These are phyloP conservation scores for Alternaria longipes DNA, from an alignment of 2,329 filamentous ascomycete species.

Conservation along the genomic window DNA sequence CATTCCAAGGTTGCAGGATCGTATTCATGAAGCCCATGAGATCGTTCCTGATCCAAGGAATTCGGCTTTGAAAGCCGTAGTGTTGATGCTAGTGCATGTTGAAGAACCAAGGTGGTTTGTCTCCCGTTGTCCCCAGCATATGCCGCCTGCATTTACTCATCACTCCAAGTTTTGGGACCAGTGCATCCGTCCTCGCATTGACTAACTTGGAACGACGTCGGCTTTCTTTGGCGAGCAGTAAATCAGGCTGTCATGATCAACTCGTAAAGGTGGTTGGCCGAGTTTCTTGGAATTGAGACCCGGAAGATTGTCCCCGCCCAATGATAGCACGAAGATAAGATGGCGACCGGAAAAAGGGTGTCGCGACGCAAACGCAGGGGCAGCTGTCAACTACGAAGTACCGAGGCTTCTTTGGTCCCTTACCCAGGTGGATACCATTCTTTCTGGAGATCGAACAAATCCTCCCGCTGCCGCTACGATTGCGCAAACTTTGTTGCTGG, in stretches of 20 bases:
- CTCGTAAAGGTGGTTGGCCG: constrained; percentile 6
- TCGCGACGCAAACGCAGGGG: not conserved
- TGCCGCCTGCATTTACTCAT: not conserved
- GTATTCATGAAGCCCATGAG: not conserved
- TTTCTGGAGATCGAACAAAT: constrained; percentile 10
- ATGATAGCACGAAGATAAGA: not conserved
- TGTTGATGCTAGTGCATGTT: not conserved
- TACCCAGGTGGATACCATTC: constrained; percentile 9
- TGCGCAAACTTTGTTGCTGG: constrained; percentile 2
- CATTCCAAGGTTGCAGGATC: not conserved
- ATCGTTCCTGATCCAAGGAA: not conserved
- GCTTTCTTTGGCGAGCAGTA: constrained; percentile 1
- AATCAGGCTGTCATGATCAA: constrained; percentile 8
- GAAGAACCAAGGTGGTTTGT: not conserved
- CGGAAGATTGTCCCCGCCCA: constrained; percentile 1
- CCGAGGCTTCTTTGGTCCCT: constrained; percentile 4
- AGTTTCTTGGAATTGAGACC: not conserved
- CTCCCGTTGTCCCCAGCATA: constrained; percentile 1
- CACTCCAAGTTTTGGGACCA: not conserved
- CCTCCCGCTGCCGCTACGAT: constrained; percentile 12
- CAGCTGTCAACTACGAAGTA: not conserved
- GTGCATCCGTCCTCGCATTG: not conserved
- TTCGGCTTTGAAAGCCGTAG: not conserved
- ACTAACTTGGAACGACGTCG: not conserved
- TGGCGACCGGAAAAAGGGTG: not conserved